A percentile compares a stretch with the other conserved stretches of the same genome.
Evolutionary conservation across 306 rosid species (phyloP).

Genomic region (Sophora flavescens): DNA sequence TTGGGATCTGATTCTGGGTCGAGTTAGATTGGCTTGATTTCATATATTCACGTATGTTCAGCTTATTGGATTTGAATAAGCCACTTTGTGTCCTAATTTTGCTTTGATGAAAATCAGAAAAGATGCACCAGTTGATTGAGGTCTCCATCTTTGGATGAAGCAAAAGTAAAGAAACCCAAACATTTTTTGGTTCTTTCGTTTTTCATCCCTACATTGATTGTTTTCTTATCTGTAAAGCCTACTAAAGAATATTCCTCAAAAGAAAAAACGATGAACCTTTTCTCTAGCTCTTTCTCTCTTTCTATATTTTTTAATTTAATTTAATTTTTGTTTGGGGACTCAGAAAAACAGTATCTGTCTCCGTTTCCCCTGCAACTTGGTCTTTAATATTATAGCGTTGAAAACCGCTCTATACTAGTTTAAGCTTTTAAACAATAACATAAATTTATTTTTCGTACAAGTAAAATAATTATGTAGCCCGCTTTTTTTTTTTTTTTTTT

Average conservation of each 20-base stretch:
- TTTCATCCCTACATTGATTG: constrained; percentile 49
- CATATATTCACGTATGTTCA: neutral
- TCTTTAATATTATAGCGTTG: constrained; percentile 70
- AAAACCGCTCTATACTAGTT: constrained; percentile 50
- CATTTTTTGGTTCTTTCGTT: constrained; percentile 33
- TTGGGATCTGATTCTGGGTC: constrained; percentile 12
- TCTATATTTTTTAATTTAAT: constrained; percentile 2
- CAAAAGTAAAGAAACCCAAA: constrained; percentile 35
- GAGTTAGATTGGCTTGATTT: neutral
- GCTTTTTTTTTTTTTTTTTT: constrained; percentile 24
- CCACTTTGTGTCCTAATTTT: constrained; percentile 6
- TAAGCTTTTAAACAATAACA: constrained; percentile 34
- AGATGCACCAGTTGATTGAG: constrained; percentile 40
- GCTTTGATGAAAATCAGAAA: constrained; percentile 32
- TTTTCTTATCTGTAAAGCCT: constrained; percentile 61
- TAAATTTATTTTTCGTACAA: neutral
- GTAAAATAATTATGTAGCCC: constrained; percentile 21
- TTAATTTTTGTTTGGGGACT: constrained; percentile 8
- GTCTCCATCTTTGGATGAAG: constrained; percentile 41
- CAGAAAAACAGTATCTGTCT: constrained; percentile 55
- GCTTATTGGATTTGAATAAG: neutral
- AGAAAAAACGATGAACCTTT: constrained; percentile 60
- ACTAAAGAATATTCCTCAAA: constrained; percentile 45
- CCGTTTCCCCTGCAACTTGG: constrained; percentile 71
- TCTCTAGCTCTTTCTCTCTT: constrained; percentile 40